These are phyloP conservation scores for Mycena metata DNA, from an alignment of 768 basidiomycete genomes.

Conservation along the genomic window DNA sequence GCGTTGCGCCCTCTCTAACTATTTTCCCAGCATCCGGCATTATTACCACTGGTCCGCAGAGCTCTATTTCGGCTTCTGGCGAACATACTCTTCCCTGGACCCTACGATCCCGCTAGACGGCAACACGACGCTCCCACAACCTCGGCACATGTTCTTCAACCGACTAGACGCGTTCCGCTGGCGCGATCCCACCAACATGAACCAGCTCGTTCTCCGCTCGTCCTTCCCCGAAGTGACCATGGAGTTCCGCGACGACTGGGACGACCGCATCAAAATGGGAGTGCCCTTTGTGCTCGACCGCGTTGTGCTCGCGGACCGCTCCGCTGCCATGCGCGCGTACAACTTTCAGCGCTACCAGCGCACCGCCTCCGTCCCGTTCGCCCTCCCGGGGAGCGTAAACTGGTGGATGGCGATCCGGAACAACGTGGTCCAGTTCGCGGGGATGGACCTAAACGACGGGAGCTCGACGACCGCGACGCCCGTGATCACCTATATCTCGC, in stretches of 20 bases:
- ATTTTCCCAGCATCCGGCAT: slow-evolving; percentile 77
- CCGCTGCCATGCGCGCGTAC: slow-evolving; percentile 82
- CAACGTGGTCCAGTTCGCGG: slow-evolving; percentile 80
- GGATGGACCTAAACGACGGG: slow-evolving; percentile 60
- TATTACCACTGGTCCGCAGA: slow-evolving; percentile 97
- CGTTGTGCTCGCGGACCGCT: slow-evolving; percentile 87
- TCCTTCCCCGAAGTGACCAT: slow-evolving; percentile 85
- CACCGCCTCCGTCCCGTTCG: slow-evolving; percentile 81
- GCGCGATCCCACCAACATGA: slow-evolving; percentile 94
- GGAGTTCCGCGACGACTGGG: slow-evolving; percentile 89
- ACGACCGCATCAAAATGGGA: slow-evolving; percentile 78
- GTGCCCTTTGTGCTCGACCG: slow-evolving; percentile 86
- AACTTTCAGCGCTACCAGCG: slow-evolving; percentile 80
- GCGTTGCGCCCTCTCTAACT: slow-evolving; percentile 2
- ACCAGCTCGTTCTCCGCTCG: slow-evolving; percentile 85
- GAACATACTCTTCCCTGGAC: slow-evolving; percentile 89
- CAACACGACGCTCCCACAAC: slow-evolving; percentile 78
- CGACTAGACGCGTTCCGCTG: slow-evolving; percentile 82
- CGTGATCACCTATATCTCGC: slow-evolving; percentile 93
- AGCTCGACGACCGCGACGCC: slow-evolving; percentile 66
- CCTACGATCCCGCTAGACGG: slow-evolving; percentile 74
- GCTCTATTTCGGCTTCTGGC: slow-evolving; percentile 93
- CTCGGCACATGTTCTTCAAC: slow-evolving; percentile 82
- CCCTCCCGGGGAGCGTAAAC: slow-evolving; percentile 77
- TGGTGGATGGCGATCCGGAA: slow-evolving; percentile 90